Base-by-base conservation (phyloP, 345 rosid species). In the sweet orange (Citrus sinensis) region DNA sequence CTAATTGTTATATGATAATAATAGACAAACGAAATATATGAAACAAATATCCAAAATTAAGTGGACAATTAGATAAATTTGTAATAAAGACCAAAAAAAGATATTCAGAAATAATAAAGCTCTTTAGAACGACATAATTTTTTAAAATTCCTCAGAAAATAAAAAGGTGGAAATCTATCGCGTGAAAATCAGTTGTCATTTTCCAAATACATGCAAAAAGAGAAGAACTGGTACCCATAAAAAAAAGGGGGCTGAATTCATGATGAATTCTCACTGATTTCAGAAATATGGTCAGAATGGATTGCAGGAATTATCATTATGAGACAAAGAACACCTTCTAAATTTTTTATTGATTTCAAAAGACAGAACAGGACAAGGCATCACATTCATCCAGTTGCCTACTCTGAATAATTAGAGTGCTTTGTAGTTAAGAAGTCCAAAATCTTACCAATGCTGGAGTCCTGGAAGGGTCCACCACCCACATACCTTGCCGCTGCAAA, bases 391-490 rank as follows among this genome's bases (percentile, higher is more conserved):
- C 40, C 61, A 39, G 13, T 68, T 69, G 11, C 67, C 24, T 62
- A 6, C 39, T 59, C 35, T 68, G 75, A 69, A 3, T 67, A 35
- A 51, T 71, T 25, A 74, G 39, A 40, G 67, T 42, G 16, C 24
- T 61, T 74, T 39, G 58, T 5, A 34, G 64, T 39, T 16, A 60
- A 61, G 39, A 60, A 24, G 67, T 22, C 22, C 46, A 42, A 63
- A 71, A 62, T 40, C 90, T 83, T 92, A 95, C 96, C 93, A 95
- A 79, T 81, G 81, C 96, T 11, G 95, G 97, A 70, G 84, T 76
- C 79, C 84, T 91, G 42, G 99, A 91, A 76, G 92, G 91, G 84
- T 92, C 92, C 77, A 55, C 76, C 37, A 4, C 25, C 84, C 85
- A 85, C 73, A 68, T 83, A 75, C 91, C 87, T 24, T 72, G 87